phyloP scores from a whole-genome alignment of 257 asterid species.

The Asclepias syriaca region DNA sequence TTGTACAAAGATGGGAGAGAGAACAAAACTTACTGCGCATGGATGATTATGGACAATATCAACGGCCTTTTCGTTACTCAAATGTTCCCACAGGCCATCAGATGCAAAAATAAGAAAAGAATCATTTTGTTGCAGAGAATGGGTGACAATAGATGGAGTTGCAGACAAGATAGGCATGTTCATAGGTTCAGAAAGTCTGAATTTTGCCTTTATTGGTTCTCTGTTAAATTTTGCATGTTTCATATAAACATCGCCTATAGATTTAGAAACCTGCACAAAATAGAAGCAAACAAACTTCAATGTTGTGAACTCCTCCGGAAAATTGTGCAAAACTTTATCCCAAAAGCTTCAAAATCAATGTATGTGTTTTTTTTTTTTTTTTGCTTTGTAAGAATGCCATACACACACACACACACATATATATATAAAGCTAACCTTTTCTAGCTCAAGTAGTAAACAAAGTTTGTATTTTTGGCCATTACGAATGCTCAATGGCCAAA shows the following conservation, averaged over 20 bases:
- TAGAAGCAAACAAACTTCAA: neutral
- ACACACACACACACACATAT: no score
- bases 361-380: neutral
- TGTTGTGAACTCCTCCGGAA: neutral
- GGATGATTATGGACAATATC: constrained; percentile 34
- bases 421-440: neutral
- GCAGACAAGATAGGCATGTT: constrained; percentile 33
- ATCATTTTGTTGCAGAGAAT: constrained; percentile 33
- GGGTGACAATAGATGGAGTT: constrained; percentile 29
- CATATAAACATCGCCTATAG: constrained; percentile 37
- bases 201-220: constrained; percentile 28
- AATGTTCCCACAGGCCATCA: constrained; percentile 41
- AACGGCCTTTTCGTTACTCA: constrained; percentile 35
- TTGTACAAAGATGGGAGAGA: constrained; percentile 1
- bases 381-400: neutral
- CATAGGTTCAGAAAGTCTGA: constrained; percentile 32
- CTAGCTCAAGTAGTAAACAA: neutral
- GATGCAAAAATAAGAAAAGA: constrained; percentile 37
- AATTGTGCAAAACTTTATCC: neutral
- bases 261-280: constrained; percentile 34
- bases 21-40: constrained; percentile 22
- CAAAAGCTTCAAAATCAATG: neutral
- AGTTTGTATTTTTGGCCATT: neutral
- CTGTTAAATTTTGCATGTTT: constrained; percentile 27
- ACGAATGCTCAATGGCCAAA: neutral